Base-by-base conservation (phyloP, 2,329 filamentous ascomycete genomes). In the Fusarium devonianum region DNA sequence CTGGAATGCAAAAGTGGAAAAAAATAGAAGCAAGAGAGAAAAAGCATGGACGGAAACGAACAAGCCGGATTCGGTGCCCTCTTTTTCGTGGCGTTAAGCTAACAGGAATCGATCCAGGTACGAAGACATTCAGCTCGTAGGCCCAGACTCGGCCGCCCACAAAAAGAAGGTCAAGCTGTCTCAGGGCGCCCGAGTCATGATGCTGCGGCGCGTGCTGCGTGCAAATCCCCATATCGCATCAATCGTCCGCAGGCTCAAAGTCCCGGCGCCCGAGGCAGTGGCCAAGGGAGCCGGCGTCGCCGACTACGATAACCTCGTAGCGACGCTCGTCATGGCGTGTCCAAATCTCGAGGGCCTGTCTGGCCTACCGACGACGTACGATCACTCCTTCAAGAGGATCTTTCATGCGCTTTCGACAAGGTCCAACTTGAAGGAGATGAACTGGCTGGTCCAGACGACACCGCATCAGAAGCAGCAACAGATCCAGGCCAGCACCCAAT, bases 291-390 rank as follows among this genome's bases (percentile, higher is more conserved):
- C 53, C 53, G 56, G 14, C 69, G 71, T 70, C 13, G 77, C 78
- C 25, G 73, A 78, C 34, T 86, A 87, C 61, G 75, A 83, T 50
- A 77, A 84, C 56, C 67, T 83, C 3, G 74, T 86, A 2, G 83
- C 84, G 0, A 79, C 84, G 5, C 69, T 87, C 17, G 74, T 87
- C 48, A 85, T 86, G 83, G 79, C 82, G 0, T 87, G 84, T 47
- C 84, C 84, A 3, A 86, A 87, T 56, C 71, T 88, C 9, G 84
- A 87, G 68, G 74, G 76, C 38, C 70, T 87, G 6, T 70, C 76
- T 9, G 83, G 84, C 1, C 79, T 81, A 28, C 75, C 81, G 44
- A 75, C 78, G 3, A 67, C 70, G 4, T 85, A 86, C 63, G 73
- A 80, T 44, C 80, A 85, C 67, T 74, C 76, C 2, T 85, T 81